Evolutionary conservation across 2,329 filamentous ascomycete species (phyloP).

Genomic region (Tolypocladium tropicale): DNA sequence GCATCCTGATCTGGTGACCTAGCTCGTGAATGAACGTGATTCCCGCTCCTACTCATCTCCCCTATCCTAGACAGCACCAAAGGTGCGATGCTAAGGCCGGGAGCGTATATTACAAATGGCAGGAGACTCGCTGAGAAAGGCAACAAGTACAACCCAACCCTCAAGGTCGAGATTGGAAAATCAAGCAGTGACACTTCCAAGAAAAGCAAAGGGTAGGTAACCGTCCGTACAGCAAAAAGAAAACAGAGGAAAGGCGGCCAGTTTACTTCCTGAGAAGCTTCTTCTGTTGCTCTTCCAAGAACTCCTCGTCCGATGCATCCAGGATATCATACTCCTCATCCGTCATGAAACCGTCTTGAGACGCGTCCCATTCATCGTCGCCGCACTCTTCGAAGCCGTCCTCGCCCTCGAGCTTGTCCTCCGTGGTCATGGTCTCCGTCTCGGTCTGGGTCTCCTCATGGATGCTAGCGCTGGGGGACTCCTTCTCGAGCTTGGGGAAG

Average conservation of each 20-base stretch:
- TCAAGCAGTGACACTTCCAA: not conserved
- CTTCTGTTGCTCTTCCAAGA: slow-evolving; percentile 44
- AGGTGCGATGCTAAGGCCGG: not conserved
- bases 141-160: not conserved
- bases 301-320: slow-evolving; percentile 88
- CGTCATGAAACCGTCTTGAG: slow-evolving; percentile 73
- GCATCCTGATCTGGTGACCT: slow-evolving; percentile 5
- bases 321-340: slow-evolving; percentile 98
- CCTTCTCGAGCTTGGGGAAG: slow-evolving; percentile 92
- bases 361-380: slow-evolving; percentile 53
- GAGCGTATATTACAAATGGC: slow-evolving; percentile 1
- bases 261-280: slow-evolving; percentile 26
- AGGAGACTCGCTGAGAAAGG: not conserved
- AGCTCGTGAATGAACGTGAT: slow-evolving; percentile 1
- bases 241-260: not conserved
- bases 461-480: slow-evolving; percentile 75
- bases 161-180: slow-evolving; percentile 5
- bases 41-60: not conserved
- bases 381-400: slow-evolving; percentile 38
- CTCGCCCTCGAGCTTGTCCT: slow-evolving; percentile 35
- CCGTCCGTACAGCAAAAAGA: not conserved
- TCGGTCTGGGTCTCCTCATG: slow-evolving; percentile 51
- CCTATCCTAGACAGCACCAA: not conserved
- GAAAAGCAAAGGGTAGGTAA: not conserved
- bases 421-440: slow-evolving; percentile 42